Conservation (phyloP, 2,329 filamentous ascomycete species). For the Ilyonectria mors-panacis region DNA sequence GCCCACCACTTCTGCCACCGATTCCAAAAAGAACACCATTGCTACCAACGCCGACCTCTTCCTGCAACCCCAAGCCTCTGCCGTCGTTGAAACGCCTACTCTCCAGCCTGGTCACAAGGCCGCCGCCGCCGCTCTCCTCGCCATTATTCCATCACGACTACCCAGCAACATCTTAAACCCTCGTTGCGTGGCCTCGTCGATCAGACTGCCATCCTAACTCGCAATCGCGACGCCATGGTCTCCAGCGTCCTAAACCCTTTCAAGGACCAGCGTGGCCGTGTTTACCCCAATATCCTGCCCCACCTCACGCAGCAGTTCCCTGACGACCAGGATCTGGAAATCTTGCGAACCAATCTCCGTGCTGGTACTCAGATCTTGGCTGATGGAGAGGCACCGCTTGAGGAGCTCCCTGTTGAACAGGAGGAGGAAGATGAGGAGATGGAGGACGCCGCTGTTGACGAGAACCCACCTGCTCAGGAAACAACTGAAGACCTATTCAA, state of each 20-base stretch:
- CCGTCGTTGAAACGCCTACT: slow-evolving; percentile 50
- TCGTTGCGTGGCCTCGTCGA: slow-evolving; percentile 83
- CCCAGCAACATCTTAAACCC: slow-evolving; percentile 79
- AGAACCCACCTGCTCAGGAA: slow-evolving; percentile 49
- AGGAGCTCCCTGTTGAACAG: slow-evolving; percentile 47
- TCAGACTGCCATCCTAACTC: slow-evolving; percentile 81
- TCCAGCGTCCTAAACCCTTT: slow-evolving; percentile 87
- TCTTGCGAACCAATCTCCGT: slow-evolving; percentile 74
- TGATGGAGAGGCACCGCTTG: slow-evolving; percentile 40
- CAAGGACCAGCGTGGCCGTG: slow-evolving; percentile 73
- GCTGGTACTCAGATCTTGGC: slow-evolving; percentile 48
- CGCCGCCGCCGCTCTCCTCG: slow-evolving; percentile 75
- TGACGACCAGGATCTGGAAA: slow-evolving; percentile 77
- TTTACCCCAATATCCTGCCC: slow-evolving; percentile 83
- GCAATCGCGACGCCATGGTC: slow-evolving; percentile 80
- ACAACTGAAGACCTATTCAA: slow-evolving; percentile 40
- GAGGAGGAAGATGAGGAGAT: slow-evolving; percentile 56
- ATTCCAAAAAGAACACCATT: slow-evolving; percentile 57
- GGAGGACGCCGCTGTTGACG: slow-evolving; percentile 56
- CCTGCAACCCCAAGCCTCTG: slow-evolving; percentile 61
- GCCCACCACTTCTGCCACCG: slow-evolving; percentile 48
- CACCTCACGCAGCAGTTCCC: slow-evolving; percentile 80
- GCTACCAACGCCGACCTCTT: slow-evolving; percentile 81
- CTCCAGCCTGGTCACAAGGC: slow-evolving; percentile 63
- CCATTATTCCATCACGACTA: slow-evolving; percentile 72